phyloP scores from a whole-genome alignment of 2,329 filamentous ascomycete genomes.

The Colletotrichum caudatum region DNA sequence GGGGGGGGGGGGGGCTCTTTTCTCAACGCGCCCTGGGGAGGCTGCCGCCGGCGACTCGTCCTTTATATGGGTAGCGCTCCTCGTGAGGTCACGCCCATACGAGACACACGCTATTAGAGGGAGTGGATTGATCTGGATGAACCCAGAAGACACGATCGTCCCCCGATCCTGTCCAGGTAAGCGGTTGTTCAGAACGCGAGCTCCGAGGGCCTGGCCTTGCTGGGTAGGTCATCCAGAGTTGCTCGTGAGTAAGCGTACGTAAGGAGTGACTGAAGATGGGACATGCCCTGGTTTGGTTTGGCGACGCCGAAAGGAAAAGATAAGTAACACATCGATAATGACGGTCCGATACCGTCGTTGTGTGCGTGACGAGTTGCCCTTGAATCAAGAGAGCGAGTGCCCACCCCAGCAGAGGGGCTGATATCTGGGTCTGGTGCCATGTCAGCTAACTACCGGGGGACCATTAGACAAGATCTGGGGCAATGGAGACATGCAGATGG shows the following conservation, averaged over 20 bases:
- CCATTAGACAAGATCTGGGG: conserved; percentile 24
- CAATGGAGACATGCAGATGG: conserved; percentile 35
- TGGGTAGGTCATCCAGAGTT: conserved; percentile 34
- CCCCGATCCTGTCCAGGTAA: conserved; percentile 24
- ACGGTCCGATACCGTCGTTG: conserved; percentile 6
- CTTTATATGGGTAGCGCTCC: conserved; percentile 31
- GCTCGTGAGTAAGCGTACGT: conserved; percentile 39
- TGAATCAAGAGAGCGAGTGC: conserved; percentile 27
- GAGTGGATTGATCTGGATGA: conserved; percentile 4
- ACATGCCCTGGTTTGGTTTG: conserved; percentile 5
- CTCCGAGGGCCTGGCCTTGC: conserved; percentile 29
- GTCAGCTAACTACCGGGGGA: conserved; percentile 33
- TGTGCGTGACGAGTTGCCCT: conserved; percentile 33
- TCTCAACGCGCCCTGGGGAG: neutral
- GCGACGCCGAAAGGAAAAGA: conserved; percentile 4
- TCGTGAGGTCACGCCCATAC: conserved; percentile 23
- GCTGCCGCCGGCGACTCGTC: conserved; percentile 14
- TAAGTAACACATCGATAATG: neutral
- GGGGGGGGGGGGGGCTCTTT: conserved; percentile 15
- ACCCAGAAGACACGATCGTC: conserved; percentile 35
- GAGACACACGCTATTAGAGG: conserved; percentile 17
- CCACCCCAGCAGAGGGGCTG: conserved; percentile 19
- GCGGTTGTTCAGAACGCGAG: conserved; percentile 14
- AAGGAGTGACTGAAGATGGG: conserved; percentile 23
- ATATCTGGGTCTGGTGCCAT: conserved; percentile 23